Evolutionary conservation across 2,329 filamentous ascomycete genomes (phyloP), one percentile per base, ranked within the genome.

Genomic region (Pochonia chlamydosporia): DNA sequence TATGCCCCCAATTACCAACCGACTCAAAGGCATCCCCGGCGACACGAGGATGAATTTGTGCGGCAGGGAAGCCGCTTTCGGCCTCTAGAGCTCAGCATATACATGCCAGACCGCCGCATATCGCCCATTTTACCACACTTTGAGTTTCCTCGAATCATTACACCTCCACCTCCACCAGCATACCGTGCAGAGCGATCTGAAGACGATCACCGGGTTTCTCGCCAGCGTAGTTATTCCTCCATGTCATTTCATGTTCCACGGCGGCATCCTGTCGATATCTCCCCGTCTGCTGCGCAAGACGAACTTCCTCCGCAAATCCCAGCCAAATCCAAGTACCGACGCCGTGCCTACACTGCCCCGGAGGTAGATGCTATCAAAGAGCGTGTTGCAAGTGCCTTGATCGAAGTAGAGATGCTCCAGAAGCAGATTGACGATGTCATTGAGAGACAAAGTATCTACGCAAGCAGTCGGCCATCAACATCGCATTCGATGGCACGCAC

Each of bases 351-450:
- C 48, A 71, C 70, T 9, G 66, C 74, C 3, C 67, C 74, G 4
- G 70, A 69, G 48, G 68, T 77, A 51, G 74, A 80, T 24, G 60
- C 60, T 13, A 74, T 81, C 46, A 74, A 77, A 43, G 73, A 78
- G 52, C 69, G 76, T 36, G 76, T 82, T 39, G 79, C 78, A 25
- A 71, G 66, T 49, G 78, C 76, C 42, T 74, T 82, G 66, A 64
- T 78, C 46, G 80, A 84, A 57, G 69, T 79, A 52, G 81, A 85
- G 47, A 68, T 66, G 47, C 62, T 82, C 37, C 72, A 84, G 61
- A 73, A 72, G 48, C 72, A 81, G 53, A 82, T 84, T 45, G 76
- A 84, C 44, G 72, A 77, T 43, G 68, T 79, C 20, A 73, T 82
- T 21, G 78, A 82, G 66, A 73, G 78, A 49, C 78, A 81, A 63